These are phyloP conservation scores for Sclerotinia trifoliorum DNA, from an alignment of 2,329 filamentous ascomycete species.

Conservation along the genomic window DNA sequence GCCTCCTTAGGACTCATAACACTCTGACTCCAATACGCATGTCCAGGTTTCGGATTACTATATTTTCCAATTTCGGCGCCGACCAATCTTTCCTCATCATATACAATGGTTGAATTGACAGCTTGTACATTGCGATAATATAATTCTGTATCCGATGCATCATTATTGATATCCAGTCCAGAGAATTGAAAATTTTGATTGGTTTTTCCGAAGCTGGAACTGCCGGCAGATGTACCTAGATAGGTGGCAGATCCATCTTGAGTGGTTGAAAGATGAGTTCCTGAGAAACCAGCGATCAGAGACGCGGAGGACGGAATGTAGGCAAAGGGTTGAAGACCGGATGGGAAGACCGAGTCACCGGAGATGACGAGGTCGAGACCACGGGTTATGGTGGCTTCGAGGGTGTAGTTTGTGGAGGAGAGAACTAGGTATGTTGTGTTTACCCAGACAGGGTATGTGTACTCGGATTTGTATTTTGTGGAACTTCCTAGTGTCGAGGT, in stretches of 20 bases:
- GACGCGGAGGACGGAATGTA: slow-evolving; percentile 33
- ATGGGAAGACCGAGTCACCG: slow-evolving; percentile 55
- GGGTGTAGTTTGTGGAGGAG: slow-evolving; percentile 47
- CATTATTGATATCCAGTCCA: slow-evolving; percentile 42
- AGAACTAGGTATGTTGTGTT: slow-evolving; percentile 50
- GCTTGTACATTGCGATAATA: slow-evolving; percentile 58
- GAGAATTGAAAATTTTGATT: slow-evolving; percentile 55
- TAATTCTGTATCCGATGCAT: slow-evolving; percentile 32
- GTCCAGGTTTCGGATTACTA: slow-evolving; percentile 13
- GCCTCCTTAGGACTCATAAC: slow-evolving; percentile 39
- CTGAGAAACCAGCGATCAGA: slow-evolving; percentile 38
- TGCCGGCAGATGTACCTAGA: slow-evolving; percentile 48
- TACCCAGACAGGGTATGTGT: slow-evolving; percentile 61
- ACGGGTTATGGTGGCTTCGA: slow-evolving; percentile 50
- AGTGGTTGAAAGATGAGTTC: slow-evolving; percentile 48
- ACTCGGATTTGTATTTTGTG: slow-evolving; percentile 42
- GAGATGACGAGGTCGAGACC: slow-evolving; percentile 49
- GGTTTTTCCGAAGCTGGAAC: slow-evolving; percentile 53
- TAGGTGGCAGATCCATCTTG: slow-evolving; percentile 60
- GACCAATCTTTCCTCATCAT: slow-evolving; percentile 47
- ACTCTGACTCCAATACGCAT: slow-evolving; percentile 25
- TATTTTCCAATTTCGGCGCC: slow-evolving; percentile 31
- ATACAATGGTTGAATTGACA: slow-evolving; percentile 52
- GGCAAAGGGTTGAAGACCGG: slow-evolving; percentile 58
- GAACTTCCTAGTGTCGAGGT: slow-evolving; percentile 39